These are phyloP conservation scores for Penicillium occitanis DNA, from an alignment of 2,329 filamentous ascomycete genomes.

Conservation along the genomic window DNA sequence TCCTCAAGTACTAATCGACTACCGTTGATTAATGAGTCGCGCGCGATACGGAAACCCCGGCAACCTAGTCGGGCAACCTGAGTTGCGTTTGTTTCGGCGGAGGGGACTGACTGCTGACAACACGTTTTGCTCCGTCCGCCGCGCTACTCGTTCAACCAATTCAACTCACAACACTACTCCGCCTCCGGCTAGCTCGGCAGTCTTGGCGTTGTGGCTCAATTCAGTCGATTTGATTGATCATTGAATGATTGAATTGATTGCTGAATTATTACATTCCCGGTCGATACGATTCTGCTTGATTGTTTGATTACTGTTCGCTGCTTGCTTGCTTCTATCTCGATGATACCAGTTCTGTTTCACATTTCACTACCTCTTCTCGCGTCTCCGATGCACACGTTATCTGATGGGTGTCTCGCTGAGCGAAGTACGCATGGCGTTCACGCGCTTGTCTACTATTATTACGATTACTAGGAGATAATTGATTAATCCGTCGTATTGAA, in stretches of 20 bases:
- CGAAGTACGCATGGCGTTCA: slow-evolving; percentile 10
- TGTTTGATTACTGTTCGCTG: background rate
- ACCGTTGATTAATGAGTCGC: slow-evolving; percentile 7
- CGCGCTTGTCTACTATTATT: slow-evolving; percentile 8
- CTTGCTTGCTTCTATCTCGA: slow-evolving; percentile 23
- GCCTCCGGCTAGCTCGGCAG: background rate
- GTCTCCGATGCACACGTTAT: background rate
- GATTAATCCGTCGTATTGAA: slow-evolving; percentile 2
- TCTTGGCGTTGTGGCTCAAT: slow-evolving; percentile 9
- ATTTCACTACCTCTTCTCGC: slow-evolving; percentile 26
- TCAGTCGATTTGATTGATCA: background rate
- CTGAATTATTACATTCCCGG: background rate
- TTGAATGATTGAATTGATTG: slow-evolving; percentile 1
- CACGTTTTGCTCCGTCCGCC: background rate
- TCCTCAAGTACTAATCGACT: slow-evolving; percentile 72
- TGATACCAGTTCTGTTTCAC: slow-evolving; percentile 43
- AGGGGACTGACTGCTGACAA: background rate
- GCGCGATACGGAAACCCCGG: slow-evolving; percentile 3
- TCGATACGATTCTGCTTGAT: slow-evolving; percentile 3
- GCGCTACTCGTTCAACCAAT: slow-evolving; percentile 3
- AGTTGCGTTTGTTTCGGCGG: background rate
- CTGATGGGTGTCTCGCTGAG: slow-evolving; percentile 6
- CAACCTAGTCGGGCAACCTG: background rate
- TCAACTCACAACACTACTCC: slow-evolving; percentile 4
- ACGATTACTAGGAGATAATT: slow-evolving; percentile 12